phyloP scores from a whole-genome alignment of 352 stramenopile species.

The Achlya hypogyna region DNA sequence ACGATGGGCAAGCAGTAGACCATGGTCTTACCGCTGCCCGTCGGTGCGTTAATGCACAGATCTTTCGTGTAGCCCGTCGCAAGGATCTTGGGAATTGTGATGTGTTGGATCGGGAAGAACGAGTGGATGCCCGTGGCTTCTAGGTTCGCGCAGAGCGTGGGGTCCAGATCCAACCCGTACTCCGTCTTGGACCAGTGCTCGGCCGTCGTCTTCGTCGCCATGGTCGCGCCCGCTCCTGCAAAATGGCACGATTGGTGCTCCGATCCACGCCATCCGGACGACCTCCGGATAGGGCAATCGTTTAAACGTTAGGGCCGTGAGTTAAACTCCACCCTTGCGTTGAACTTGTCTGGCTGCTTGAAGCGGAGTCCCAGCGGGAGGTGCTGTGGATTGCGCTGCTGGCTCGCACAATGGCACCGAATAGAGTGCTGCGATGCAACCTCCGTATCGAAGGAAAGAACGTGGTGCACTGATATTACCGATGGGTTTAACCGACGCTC shows the following conservation, averaged over 20 bases:
- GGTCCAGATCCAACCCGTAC: constrained; percentile 29
- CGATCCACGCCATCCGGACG: neutral
- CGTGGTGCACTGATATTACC: no score
- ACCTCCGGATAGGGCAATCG: neutral
- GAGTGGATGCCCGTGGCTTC: constrained; percentile 42
- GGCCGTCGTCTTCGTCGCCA: constrained; percentile 12
- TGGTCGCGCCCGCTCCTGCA: neutral
- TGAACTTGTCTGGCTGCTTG: no score
- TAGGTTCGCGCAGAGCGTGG: constrained; percentile 37
- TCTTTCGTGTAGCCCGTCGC: constrained; percentile 58
- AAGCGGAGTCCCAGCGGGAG: no score
- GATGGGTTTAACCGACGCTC: neutral
- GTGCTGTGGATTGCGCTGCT: no score
- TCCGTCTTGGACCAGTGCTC: constrained; percentile 23
- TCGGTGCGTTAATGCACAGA: constrained; percentile 95
- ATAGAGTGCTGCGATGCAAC: no score
- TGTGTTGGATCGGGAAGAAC: constrained; percentile 94
- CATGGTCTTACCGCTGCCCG: constrained; percentile 96
- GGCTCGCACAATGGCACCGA: no score
- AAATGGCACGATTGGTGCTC: neutral
- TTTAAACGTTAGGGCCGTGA: neutral
- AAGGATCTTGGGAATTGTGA: constrained; percentile 90
- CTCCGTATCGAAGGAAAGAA: no score
- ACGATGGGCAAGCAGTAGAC: constrained; percentile 95
- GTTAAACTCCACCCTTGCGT: no score